Conservation (phyloP, 2,329 filamentous ascomycete genomes). For the Cercospora brassicicola region DNA sequence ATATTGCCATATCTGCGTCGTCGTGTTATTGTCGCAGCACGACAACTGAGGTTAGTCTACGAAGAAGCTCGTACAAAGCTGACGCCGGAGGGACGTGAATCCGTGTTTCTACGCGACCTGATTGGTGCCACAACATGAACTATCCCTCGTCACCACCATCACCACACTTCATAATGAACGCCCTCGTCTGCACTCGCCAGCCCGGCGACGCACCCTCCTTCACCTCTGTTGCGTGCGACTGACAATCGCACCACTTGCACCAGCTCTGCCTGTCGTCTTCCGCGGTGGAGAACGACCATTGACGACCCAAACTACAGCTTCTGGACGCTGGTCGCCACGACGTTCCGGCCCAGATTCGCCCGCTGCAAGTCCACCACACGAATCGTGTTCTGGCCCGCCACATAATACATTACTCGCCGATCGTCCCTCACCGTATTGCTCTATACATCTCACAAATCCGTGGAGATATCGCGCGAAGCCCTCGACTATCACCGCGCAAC, state of each 20-base stretch:
- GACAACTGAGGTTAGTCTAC: background rate
- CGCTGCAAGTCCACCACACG: background rate
- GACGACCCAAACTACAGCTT: background rate
- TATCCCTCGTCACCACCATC: background rate
- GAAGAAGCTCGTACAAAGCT: background rate
- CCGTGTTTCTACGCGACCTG: background rate
- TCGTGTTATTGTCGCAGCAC: background rate
- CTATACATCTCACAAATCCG: background rate
- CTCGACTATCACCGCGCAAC: background rate
- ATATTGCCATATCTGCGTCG: background rate
- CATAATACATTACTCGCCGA: conserved; percentile 3
- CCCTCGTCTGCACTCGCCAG: background rate
- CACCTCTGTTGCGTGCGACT: background rate
- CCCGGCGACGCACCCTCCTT: background rate
- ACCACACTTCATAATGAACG: background rate
- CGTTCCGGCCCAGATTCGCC: background rate
- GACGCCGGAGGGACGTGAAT: background rate
- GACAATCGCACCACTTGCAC: background rate
- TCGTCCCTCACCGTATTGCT: background rate
- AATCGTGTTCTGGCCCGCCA: background rate
- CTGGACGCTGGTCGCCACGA: background rate
- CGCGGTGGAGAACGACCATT: background rate
- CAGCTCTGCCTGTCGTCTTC: background rate
- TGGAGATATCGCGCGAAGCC: conserved; percentile 1
- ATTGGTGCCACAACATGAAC: background rate